Base-by-base conservation (phyloP, 2,329 filamentous ascomycete species). In the Aspergillus fijiensis region DNA sequence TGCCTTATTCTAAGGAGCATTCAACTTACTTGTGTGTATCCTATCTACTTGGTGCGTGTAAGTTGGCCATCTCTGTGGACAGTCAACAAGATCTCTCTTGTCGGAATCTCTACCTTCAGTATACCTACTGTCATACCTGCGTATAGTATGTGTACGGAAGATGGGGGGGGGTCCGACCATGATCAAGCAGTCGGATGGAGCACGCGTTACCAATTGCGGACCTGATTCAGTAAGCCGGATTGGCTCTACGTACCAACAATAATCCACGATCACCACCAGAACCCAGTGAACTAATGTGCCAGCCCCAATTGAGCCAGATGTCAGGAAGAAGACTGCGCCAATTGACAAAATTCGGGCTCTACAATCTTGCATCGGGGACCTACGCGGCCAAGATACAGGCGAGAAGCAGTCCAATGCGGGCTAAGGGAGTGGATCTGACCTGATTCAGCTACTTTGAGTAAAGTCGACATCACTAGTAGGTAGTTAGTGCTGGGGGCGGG, bases 291-390 rank as follows among this genome's bases (percentile, higher is more conserved):
- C 49, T 58, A 58, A 58, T 52, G 49, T 58, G 27, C 39, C 49
- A 27, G 35, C n/a, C 49, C 51, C 5, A 25, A 47, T 58, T 33
- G 10, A 49, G 33, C n/a, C 48, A 49, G 12, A 16, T 35, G 12
- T 16, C 33, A 45, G 16, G 39, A 51, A 19, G 27, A 57, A 19
- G 25, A 16, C 33, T 51, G 16, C 29, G 27, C 16, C 25, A 12
- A 11, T 31, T 45, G 21, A 25, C 48, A 57, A 51, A 14, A 31
- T 51, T 51, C 49, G 49, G 55, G 55, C 50, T 58, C 39, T 49
- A 58, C 45, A 25, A 33, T 48, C 49, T 31, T 51, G 49, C 35
- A 45, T 58, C 55, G 55, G 55, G 55, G 55, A 35, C 45, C 55
- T 52, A 58, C 49, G 55, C 49, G 49, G 49, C 49, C 49, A 31